Evolutionary conservation across 1,284 basidiomycete genomes (phyloP), one percentile per base, ranked within the genome.

Genomic region (Kwoniella shivajii): DNA sequence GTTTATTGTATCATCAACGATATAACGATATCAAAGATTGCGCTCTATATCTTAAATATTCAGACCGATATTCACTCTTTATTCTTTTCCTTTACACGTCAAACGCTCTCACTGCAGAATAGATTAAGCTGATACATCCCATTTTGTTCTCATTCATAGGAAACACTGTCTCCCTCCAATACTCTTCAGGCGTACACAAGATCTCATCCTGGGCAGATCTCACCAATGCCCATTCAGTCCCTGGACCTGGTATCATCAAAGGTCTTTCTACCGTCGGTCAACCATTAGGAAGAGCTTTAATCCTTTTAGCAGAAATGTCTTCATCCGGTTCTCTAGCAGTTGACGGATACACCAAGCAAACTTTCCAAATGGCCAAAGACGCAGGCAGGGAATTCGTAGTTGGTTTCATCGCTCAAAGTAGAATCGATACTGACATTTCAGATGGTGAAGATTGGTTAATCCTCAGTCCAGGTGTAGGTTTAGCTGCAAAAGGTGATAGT

Each of bases 301-400:
- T 99, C 44, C 82, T 99, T 26, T 86, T 99, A 37, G 92, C 95
- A 18, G 93, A 99, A 76, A 99, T 99, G 96, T 93, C 90, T 73
- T 90, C 89, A 18, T 86, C 86, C 60, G 95, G 93, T 6, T 87
- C 87, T 33, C 84, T 99, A 42, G 88, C 94, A 2, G 86, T 83
- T 1, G 92, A 91, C 16, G 73, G 82, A 11, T 99, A 99, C 80
- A 95, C 92, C 0, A 83, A 87, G 56, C 84, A 86, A 37, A 89
- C 93, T 0, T 88, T 98, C 34, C 82, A 84, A 16, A 93, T 96
- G 88, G 93, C 93, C 3, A 83, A 88, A 30, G 68, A 73, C 6
- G 82, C 81, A 22, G 82, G 88, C 64, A 82, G 83, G 31, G 88
- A 94, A 65, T 97, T 96, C 73, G 92, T 97, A 38, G 85, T 96